Evolutionary conservation across 305 asterid genomes (phyloP).

Genomic region (Stenogyne calaminthoides): DNA sequence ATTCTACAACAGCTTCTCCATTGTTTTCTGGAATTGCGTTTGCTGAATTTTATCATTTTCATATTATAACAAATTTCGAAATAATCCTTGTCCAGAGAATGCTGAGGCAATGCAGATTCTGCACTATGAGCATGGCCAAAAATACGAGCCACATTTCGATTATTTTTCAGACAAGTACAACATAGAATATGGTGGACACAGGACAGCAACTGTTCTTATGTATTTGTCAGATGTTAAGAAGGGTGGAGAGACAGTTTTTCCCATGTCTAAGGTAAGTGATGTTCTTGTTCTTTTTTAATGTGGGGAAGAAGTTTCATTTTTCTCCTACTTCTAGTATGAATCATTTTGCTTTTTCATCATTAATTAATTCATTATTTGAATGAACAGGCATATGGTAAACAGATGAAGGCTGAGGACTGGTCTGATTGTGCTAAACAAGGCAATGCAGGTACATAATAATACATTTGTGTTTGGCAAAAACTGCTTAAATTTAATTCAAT

Average conservation of each 20-base stretch:
- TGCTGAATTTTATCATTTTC: not conserved
- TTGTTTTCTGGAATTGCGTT: not conserved
- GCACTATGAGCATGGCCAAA: constrained; percentile 44
- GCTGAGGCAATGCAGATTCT: constrained; percentile 45
- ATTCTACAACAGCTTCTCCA: not conserved
- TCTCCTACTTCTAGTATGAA: not conserved
- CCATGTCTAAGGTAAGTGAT: constrained; percentile 46
- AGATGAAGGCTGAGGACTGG: constrained; percentile 59
- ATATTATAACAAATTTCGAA: not conserved
- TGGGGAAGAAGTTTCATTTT: not conserved
- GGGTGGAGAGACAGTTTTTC: constrained; percentile 54
- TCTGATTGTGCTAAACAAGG: constrained; percentile 72
- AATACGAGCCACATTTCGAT: constrained; percentile 48
- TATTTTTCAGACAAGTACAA: constrained; percentile 35
- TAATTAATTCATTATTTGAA: not conserved
- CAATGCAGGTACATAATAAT: constrained; percentile 44
- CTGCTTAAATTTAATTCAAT: too few relatives aligned
- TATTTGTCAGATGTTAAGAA: constrained; percentile 40
- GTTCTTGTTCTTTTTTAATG: not conserved
- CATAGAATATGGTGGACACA: constrained; percentile 36
- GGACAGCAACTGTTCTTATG: constrained; percentile 52
- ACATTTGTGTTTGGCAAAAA: too few relatives aligned
- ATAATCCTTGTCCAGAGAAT: constrained; percentile 32
- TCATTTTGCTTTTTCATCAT: not conserved
- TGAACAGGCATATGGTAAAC: constrained; percentile 26